Evolutionary conservation across 2,329 filamentous ascomycete species (phyloP).

Genomic region (Penicillium brasilianum): DNA sequence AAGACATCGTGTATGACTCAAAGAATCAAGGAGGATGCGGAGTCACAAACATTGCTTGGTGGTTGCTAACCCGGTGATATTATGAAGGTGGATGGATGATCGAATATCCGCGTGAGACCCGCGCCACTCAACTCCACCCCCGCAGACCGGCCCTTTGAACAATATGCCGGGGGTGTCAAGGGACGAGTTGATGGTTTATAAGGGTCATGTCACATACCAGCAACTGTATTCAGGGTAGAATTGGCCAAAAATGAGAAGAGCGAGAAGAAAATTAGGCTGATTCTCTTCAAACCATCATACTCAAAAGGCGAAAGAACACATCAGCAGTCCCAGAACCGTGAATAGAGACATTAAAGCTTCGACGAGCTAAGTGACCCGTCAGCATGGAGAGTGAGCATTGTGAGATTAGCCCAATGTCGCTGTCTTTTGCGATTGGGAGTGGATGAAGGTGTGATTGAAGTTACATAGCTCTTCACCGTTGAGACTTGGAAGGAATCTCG

Average conservation of each 20-base stretch:
- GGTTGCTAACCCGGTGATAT: background rate
- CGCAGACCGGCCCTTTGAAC: conserved; percentile 9
- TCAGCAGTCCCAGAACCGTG: background rate
- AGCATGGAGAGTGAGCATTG: too few species aligned
- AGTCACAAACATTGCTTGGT: background rate
- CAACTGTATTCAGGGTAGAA: background rate
- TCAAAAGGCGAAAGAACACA: background rate
- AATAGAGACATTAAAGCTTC: too few species aligned
- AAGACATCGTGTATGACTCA: conserved; percentile 15
- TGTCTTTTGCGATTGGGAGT: too few species aligned
- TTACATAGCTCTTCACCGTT: too few species aligned
- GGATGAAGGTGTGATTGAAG: too few species aligned
- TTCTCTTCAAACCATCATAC: background rate
- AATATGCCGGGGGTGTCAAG: conserved; percentile 2
- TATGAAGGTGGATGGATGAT: conserved; percentile 14
- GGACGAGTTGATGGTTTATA: background rate
- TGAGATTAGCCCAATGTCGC: too few species aligned
- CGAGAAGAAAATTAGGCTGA: background rate
- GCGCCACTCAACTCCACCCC: conserved; percentile 1
- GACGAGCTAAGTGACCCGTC: too few species aligned
- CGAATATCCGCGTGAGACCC: conserved; percentile 11
- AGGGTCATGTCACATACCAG: background rate
- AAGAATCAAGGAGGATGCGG: background rate
- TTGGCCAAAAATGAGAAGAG: too few species aligned
- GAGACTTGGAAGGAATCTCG: too few species aligned